A percentile compares a stretch with the other conserved stretches of the same genome.
phyloP scores from a whole-genome alignment of 305 asterid genomes.

The Vinca major region DNA sequence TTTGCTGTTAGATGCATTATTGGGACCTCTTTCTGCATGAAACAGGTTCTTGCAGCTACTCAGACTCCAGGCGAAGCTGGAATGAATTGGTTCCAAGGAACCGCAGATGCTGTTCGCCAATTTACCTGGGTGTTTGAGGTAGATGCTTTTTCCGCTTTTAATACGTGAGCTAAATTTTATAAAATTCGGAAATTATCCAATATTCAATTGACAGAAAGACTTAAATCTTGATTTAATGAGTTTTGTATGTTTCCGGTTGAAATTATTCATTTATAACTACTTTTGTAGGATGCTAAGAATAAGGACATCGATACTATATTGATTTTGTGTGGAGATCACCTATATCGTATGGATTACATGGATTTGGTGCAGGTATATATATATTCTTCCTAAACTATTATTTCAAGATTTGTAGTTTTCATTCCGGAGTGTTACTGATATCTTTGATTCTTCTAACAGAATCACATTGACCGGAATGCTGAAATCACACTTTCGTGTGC shows the following conservation, averaged over 20 bases:
- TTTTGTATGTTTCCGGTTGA: not conserved
- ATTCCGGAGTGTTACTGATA: constrained; percentile 13
- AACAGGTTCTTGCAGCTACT: constrained; percentile 89
- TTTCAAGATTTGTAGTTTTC: not conserved
- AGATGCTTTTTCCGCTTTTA: not conserved
- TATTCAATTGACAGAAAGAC: not conserved
- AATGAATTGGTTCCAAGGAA: constrained; percentile 89
- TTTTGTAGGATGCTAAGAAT: constrained; percentile 64
- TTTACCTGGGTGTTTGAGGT: constrained; percentile 94
- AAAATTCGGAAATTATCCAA: not conserved
- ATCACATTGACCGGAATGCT: constrained; percentile 81
- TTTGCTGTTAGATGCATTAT: not conserved
- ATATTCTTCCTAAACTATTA: constrained; percentile 7
- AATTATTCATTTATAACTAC: constrained; percentile 3
- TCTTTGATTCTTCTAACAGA: constrained; percentile 41
- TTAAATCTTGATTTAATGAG: not conserved
- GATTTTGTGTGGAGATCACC: constrained; percentile 90
- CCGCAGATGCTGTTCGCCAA: constrained; percentile 97
- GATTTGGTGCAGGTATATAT: constrained; percentile 72
- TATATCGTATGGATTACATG: constrained; percentile 89
- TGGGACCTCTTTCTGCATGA: not conserved
- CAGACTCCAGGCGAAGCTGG: constrained; percentile 92
- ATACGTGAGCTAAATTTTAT: not conserved
- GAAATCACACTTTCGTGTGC: constrained; percentile 88
- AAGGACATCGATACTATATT: constrained; percentile 72